Evolutionary conservation across 306 rosid genomes (phyloP).

Genomic region (Casuarina glauca): DNA sequence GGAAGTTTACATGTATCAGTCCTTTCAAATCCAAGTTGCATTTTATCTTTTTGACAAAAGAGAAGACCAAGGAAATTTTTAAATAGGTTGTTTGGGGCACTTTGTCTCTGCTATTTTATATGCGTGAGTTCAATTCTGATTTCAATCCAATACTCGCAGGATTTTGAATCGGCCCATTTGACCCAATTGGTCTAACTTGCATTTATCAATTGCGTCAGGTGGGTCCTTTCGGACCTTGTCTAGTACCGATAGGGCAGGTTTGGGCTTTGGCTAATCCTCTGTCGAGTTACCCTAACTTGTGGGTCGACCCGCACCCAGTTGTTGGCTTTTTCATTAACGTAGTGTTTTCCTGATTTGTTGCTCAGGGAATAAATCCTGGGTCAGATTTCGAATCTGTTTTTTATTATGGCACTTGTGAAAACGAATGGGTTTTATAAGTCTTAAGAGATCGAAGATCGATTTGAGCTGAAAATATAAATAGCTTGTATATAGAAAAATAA

Average conservation of each 20-base stretch:
- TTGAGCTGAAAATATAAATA: no score
- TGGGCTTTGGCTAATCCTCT: constrained; percentile 10
- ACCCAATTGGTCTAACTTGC: constrained; percentile 38
- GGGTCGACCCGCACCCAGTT: constrained; percentile 26
- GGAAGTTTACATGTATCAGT: no score
- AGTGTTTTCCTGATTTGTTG: background rate
- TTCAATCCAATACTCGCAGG: constrained; percentile 34
- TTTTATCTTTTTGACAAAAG: no score
- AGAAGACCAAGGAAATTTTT: no score
- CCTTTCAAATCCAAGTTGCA: no score
- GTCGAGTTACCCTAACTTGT: background rate
- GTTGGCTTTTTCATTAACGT: background rate
- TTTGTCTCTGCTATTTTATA: background rate
- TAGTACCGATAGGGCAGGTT: constrained; percentile 27
- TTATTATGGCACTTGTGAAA: background rate
- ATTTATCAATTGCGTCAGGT: constrained; percentile 34
- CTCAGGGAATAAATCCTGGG: constrained; percentile 15
- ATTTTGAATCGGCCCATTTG: constrained; percentile 4
- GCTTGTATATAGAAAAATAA: no score
- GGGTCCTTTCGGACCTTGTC: constrained; percentile 27
- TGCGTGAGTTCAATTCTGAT: constrained; percentile 20
- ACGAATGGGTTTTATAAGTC: background rate
- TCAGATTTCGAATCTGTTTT: constrained; percentile 18
- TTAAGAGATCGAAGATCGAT: no score
- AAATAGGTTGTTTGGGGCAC: constrained; percentile 2